Conservation (phyloP, 495 filamentous ascomycete species). For the Hypoxylon cercidicola region DNA sequence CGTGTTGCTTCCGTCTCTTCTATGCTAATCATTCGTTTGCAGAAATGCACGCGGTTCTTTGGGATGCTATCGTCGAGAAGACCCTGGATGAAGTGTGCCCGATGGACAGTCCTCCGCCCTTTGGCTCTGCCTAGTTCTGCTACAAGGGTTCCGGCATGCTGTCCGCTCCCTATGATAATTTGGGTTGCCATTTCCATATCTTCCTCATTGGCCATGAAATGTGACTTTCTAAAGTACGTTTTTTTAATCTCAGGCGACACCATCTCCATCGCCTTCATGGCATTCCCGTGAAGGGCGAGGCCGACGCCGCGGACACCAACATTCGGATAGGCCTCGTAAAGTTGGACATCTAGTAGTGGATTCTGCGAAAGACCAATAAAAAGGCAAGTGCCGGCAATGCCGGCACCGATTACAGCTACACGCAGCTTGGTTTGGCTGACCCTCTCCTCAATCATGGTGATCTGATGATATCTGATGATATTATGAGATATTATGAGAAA, state of each 20-base stretch:
- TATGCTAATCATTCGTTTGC: not conserved
- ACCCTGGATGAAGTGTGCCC: constrained; percentile 4
- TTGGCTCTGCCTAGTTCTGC: constrained; percentile 3
- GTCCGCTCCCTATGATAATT: not conserved
- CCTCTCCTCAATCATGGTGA: not conserved
- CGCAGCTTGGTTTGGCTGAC: not conserved
- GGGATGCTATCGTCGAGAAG: not conserved
- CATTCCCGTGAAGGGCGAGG: not conserved
- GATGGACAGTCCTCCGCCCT: not conserved
- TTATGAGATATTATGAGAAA: not conserved
- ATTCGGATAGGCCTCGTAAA: not conserved
- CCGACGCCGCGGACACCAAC: not conserved
- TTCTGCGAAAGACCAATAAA: not conserved
- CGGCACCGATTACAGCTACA: not conserved
- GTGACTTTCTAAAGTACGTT: not conserved
- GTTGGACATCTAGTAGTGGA: not conserved
- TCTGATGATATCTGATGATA: not conserved
- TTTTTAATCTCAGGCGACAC: not conserved
- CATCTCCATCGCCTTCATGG: not conserved
- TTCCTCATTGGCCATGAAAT: constrained; percentile 6
- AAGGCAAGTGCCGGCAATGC: not conserved
- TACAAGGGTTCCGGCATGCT: not conserved
- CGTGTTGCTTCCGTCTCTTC: not conserved
- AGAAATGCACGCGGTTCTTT: not conserved
- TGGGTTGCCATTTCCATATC: constrained; percentile 4